These are phyloP conservation scores for Thermoascus crustaceus DNA, from an alignment of 2,329 filamentous ascomycete genomes.

Conservation along the genomic window DNA sequence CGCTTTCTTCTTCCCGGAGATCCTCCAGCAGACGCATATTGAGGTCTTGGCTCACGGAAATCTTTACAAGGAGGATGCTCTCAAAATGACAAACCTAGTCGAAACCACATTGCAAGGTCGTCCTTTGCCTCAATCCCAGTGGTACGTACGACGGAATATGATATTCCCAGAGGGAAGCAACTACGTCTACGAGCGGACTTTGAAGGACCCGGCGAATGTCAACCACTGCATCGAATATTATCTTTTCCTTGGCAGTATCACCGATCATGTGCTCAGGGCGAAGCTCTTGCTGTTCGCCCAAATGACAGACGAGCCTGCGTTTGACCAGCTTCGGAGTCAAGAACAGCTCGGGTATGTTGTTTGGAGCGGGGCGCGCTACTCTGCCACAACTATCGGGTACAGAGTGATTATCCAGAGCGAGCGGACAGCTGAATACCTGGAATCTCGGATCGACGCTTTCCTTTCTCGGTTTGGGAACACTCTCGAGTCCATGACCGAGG, in stretches of 20 bases:
- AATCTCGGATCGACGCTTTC: slow-evolving; percentile 81
- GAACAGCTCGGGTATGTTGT: slow-evolving; percentile 97
- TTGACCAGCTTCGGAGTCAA: slow-evolving; percentile 90
- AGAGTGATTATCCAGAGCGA: slow-evolving; percentile 92
- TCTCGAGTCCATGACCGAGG: slow-evolving; percentile 66
- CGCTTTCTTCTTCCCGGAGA: slow-evolving; percentile 66
- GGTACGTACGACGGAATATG: slow-evolving; percentile 68
- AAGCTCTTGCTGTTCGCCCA: slow-evolving; percentile 77
- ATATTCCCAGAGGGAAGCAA: slow-evolving; percentile 73
- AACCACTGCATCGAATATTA: slow-evolving; percentile 79
- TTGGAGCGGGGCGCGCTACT: slow-evolving; percentile 66
- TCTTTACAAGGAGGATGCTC: slow-evolving; percentile 83
- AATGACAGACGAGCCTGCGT: slow-evolving; percentile 85
- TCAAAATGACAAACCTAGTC: slow-evolving; percentile 75
- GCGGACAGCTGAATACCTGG: slow-evolving; percentile 71
- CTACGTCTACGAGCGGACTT: slow-evolving; percentile 68
- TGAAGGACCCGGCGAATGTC: slow-evolving; percentile 82
- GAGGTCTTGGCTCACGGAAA: slow-evolving; percentile 89
- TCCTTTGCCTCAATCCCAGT: slow-evolving; percentile 65
- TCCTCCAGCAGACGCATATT: slow-evolving; percentile 76
- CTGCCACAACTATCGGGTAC: slow-evolving; percentile 74
- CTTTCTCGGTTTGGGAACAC: slow-evolving; percentile 57
- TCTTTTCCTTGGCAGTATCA: slow-evolving; percentile 60
- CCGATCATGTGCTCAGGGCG: slow-evolving; percentile 62
- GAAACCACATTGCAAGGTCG: slow-evolving; percentile 69